Conservation (phyloP, 257 asterid species). For the Anisodus tanguticus region DNA sequence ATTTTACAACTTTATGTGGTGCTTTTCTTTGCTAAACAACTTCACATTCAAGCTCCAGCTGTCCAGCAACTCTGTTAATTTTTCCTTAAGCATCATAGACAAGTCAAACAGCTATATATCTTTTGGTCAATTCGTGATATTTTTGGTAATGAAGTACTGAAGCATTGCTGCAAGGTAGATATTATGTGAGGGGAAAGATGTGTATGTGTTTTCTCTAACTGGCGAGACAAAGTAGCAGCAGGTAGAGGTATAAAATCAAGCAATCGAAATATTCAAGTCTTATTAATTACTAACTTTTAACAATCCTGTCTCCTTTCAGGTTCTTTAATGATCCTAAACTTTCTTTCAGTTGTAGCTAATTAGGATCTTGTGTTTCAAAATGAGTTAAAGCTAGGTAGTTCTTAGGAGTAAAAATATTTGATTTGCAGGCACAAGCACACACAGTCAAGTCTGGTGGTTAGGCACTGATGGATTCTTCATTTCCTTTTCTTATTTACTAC, state of each 20-base stretch:
- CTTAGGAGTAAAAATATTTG: background rate
- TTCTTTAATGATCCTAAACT: constrained; percentile 13
- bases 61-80: constrained; percentile 7
- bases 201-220: background rate
- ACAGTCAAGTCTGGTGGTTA: background rate
- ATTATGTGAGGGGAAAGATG: background rate
- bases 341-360: background rate
- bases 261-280: background rate
- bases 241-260: constrained; percentile 14
- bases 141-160: constrained; percentile 7
- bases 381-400: constrained; percentile 17
- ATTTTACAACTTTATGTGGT: background rate
- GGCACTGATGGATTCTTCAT: background rate
- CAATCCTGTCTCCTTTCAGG: background rate
- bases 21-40: background rate
- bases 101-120: background rate
- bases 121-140: constrained; percentile 9
- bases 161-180: constrained; percentile 20
- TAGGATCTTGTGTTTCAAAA: constrained; percentile 15
- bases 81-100: background rate
- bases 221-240: background rate
- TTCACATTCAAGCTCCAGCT: background rate
- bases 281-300: constrained; percentile 18
- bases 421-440: background rate
- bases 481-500: background rate